Evolutionary conservation across 148 eudicot genomes (phyloP).

Genomic region (Camellia japonica): DNA sequence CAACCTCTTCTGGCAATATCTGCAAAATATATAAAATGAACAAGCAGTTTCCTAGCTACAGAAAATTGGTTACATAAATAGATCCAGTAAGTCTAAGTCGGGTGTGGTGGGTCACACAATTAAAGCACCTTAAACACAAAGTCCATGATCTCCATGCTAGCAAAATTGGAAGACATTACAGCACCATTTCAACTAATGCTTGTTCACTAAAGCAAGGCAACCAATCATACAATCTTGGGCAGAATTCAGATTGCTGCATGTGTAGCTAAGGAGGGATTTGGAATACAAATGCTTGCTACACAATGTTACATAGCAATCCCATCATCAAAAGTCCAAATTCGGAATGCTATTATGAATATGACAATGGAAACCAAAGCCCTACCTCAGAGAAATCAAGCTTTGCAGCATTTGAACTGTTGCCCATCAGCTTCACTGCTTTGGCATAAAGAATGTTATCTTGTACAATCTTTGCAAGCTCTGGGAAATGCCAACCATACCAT

Average conservation of each 20-base stretch:
- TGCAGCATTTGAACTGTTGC: slow-evolving; percentile 75
- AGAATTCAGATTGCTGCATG: not conserved
- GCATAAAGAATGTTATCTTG: slow-evolving; percentile 86
- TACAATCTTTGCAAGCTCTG: slow-evolving; percentile 91
- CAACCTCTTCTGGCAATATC: slow-evolving; percentile 87
- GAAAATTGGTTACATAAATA: not conserved
- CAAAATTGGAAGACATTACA: not conserved
- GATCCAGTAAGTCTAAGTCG: not conserved
- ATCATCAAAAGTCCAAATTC: not conserved
- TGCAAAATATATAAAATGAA: slow-evolving; percentile 21
- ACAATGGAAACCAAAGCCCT: not conserved
- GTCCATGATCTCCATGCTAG: not conserved
- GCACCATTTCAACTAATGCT: not conserved
- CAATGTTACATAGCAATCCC: no score
- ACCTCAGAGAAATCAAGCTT: slow-evolving; percentile 96
- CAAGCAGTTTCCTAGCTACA: not conserved
- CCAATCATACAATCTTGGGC: not conserved
- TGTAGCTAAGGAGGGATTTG: not conserved
- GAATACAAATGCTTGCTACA: not conserved
- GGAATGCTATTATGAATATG: not conserved
- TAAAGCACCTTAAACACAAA: not conserved
- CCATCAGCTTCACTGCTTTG: slow-evolving; percentile 84
- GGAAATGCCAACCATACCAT: slow-evolving; percentile 99
- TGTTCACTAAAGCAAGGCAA: not conserved
- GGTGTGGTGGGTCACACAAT: not conserved